Evolutionary conservation across 495 filamentous ascomycete genomes (phyloP), one percentile per base, ranked within the genome.

Genomic region (Massariosphaeria phaeospora): DNA sequence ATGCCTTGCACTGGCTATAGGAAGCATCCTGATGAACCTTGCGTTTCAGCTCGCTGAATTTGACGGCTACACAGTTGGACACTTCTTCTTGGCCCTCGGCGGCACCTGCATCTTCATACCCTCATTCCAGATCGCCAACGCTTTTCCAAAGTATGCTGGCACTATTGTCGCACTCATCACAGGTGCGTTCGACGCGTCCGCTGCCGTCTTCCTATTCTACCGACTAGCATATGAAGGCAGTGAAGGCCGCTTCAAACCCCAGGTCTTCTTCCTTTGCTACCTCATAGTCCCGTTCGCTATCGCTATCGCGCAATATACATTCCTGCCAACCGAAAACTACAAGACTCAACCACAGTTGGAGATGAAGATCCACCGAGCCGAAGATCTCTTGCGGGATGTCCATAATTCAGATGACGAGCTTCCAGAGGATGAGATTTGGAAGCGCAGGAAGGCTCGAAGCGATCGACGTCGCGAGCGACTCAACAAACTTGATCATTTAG

Each of bases 31-130:
- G 6, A 84, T 95, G 70, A 84, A 80, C 3, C 82, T 86, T 46
- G 88, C 86, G 20, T 76, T 77, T 45, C 67, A 76, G 30, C 67
- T 82, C 10, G 66, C 82, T 5, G 53, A 56, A 17, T 82, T 84
- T 52, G 87, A 91, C 67, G 85, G 74, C 2, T 87, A 89, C 66
- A 80, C 88, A 2, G 73, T 79, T 15, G 88, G 85, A n/a, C 93
- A 94, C 64, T 73, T 91, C 10, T 80, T 90, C 36, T 74, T 96
- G 5, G 85, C 89, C 0, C 72, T 96, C 6, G 90, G 89, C 18
- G 90, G 90, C 0, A 88, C 89, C 0, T 94, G 91, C 58, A 79
- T 90, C 23, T 95, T 90, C 72, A 89, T 95, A 46, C 80, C 86
- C 8, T 88, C 84, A 1, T 95, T 96, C 69, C 90, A 96, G 59